These are phyloP conservation scores for Populus simonii DNA, from an alignment of 345 rosid species.

Conservation along the genomic window DNA sequence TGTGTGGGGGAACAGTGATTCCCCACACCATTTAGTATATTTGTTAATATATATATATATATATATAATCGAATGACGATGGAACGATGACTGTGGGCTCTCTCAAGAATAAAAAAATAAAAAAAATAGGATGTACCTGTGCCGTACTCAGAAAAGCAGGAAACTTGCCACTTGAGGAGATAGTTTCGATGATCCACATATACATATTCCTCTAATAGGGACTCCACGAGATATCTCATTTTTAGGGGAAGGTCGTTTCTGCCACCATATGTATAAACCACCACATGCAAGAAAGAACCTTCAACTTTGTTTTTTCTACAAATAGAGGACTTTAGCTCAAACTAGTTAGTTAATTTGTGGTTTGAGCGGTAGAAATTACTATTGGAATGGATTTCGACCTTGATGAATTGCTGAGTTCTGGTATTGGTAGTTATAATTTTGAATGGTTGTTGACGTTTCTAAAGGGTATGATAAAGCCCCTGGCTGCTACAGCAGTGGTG, in stretches of 20 bases:
- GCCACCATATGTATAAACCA: too few species aligned
- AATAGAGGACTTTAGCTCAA: too few species aligned
- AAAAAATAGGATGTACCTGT: not conserved
- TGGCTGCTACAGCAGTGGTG: conserved; percentile 74
- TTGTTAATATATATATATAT: too few species aligned
- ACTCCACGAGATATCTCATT: conserved; percentile 21
- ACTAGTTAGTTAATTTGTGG: not conserved
- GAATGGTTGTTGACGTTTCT: conserved; percentile 58
- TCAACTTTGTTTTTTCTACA: not conserved
- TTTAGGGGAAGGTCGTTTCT: conserved; percentile 33
- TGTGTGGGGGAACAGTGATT: too few species aligned
- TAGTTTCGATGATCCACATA: not conserved
- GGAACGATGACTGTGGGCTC: too few species aligned
- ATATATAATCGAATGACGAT: too few species aligned
- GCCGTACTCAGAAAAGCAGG: not conserved
- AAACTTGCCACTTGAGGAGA: not conserved
- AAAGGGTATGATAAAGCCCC: conserved; percentile 76
- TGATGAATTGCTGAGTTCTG: not conserved
- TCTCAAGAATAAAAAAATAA: too few species aligned
- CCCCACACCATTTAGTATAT: too few species aligned
- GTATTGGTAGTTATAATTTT: conserved; percentile 29
- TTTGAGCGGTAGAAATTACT: not conserved
- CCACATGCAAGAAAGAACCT: not conserved
- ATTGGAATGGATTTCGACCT: not conserved
- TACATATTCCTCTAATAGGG: not conserved